Percentiles rank a stretch among this genome's conserved stretches.
Evolutionary conservation across 208 protist species (phyloP).

Genomic region (Trypanosomatidae sp.): DNA sequence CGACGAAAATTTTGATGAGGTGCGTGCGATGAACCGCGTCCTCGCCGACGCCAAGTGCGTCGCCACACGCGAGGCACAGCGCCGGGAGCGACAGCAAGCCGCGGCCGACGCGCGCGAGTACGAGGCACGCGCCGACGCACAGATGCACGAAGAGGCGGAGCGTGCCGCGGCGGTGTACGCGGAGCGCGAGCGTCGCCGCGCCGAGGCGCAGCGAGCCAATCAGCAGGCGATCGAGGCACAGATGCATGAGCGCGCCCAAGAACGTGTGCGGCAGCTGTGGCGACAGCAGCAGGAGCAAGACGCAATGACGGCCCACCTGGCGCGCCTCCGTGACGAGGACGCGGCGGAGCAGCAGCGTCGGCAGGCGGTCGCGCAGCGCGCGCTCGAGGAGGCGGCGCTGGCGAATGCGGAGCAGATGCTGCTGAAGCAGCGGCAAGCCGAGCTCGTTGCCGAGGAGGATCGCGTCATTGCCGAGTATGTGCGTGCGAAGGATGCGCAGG

Average conservation of each 20-base stretch:
- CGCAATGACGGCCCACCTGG: conserved; percentile 86
- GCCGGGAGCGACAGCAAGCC: conserved; percentile 56
- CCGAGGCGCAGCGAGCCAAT: conserved; percentile 74
- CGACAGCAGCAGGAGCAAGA: conserved; percentile 88
- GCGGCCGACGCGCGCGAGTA: conserved; percentile 47
- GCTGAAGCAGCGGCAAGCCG: conserved; percentile 69
- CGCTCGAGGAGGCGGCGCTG: conserved; percentile 89
- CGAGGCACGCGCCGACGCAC: conserved; percentile 55
- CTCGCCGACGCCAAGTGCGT: conserved; percentile 86
- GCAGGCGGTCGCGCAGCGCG: conserved; percentile 42
- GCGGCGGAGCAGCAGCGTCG: conserved; percentile 69
- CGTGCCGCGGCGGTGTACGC: conserved; percentile 82
- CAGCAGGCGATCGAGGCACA: conserved; percentile 80
- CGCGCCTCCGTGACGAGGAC: conserved; percentile 78
- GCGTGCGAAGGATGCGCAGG: conserved; percentile 64
- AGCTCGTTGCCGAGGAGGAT: conserved; percentile 79
- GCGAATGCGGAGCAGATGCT: conserved; percentile 90
- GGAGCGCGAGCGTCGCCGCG: conserved; percentile 73
- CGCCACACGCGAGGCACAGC: conserved; percentile 84
- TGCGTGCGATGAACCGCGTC: conserved; percentile 89
- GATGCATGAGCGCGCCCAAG: conserved; percentile 80
- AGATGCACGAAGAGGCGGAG: conserved; percentile 80
- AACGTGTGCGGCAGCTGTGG: conserved; percentile 82
- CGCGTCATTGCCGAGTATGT: conserved; percentile 82
- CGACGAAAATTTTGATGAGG: conserved; percentile 87